Base-by-base conservation (phyloP, 345 rosid species). In the Brassica nigra region DNA sequence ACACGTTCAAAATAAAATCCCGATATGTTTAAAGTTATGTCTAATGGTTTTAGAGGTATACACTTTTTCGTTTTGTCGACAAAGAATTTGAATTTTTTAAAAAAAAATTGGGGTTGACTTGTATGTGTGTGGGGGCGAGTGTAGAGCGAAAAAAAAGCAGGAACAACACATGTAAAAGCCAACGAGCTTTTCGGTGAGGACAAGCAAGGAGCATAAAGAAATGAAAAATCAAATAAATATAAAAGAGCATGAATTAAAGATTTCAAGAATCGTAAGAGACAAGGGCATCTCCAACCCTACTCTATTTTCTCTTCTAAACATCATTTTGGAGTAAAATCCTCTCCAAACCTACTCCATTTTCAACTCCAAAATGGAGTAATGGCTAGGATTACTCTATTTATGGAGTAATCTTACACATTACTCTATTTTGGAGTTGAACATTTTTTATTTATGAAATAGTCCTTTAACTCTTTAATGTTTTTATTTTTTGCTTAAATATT, bases 31-130 rank as follows among this genome's bases (percentile, higher is more conserved):
- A 39, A 39, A 39, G 47, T 14, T 20, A 42, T 44, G 29, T 12
- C 42, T 15, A 31, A 63, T 6, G 47, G 27, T 20, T 30, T 5
- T 66, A 8, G 12, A 18, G 58, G 37, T 59, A 23, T 62, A 28
- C 8, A 15, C 42, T 39, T 36, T 27, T 10, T 16, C 0, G 3
- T 14, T 62, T 54, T 39, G 10, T 36, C 42, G 36, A 52, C 70
- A 59, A 39, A 16, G 6, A 75, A 12, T 5, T 52, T 14, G 57
- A n/a, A 47, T 47, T 37, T 47, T 47, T 37, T 47, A 31, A 37
- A 49, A 68, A n/a, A 30, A 5, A 2, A 4, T 12, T 11, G 36
- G 31, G 31, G 67, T 78, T 79, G 78, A 79, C 74, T 66, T 79
- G 49, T 79, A 36, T 57, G 18, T 36, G 68, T 71, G 16, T 71